Evolutionary conservation across 139 green algal species (phyloP).

Genomic region (Choricystis sp.): DNA sequence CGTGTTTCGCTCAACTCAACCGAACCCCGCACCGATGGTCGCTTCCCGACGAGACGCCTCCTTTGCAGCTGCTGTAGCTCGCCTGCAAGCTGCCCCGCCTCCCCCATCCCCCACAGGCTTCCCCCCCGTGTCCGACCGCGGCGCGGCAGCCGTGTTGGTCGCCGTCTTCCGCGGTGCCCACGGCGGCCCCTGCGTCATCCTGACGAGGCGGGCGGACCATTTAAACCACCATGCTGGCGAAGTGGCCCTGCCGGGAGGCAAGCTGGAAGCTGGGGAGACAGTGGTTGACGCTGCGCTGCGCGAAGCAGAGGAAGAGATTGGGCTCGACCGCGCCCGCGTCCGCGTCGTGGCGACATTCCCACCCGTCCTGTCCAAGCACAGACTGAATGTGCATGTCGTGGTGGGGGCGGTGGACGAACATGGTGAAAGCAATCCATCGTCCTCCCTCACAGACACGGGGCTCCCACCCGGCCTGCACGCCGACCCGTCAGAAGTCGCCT

Average conservation of each 20-base stretch:
- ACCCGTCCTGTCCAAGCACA: conserved; percentile 28
- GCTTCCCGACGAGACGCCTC: too few species aligned
- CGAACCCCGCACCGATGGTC: too few species aligned
- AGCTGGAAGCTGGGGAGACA: conserved; percentile 24
- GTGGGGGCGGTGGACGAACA: too few species aligned
- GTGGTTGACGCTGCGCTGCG: conserved; percentile 12
- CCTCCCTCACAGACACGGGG: too few species aligned
- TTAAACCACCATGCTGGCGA: conserved; percentile 20
- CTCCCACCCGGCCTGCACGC: too few species aligned
- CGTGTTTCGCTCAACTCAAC: too few species aligned
- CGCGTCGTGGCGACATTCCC: conserved; percentile 8
- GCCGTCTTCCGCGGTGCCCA: conserved; percentile 17
- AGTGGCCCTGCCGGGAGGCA: conserved; percentile 37
- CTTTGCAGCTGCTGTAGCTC: too few species aligned
- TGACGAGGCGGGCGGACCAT: conserved; percentile 19
- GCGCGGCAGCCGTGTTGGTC: conserved; percentile 13
- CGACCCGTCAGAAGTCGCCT: conserved; percentile 18
- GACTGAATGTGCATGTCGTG: conserved; percentile 27
- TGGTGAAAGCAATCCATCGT: too few species aligned
- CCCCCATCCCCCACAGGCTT: too few species aligned
- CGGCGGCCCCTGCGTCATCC: conserved; percentile 11
- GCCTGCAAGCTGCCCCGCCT: too few species aligned
- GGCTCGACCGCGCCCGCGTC: conserved; percentile 8
- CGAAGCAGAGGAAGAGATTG: conserved; percentile 37
- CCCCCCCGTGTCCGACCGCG: not conserved